Percentiles rank a stretch among this genome's conserved stretches.
phyloP scores from a whole-genome alignment of 306 rosid genomes.

The Mimosa bimucronata region DNA sequence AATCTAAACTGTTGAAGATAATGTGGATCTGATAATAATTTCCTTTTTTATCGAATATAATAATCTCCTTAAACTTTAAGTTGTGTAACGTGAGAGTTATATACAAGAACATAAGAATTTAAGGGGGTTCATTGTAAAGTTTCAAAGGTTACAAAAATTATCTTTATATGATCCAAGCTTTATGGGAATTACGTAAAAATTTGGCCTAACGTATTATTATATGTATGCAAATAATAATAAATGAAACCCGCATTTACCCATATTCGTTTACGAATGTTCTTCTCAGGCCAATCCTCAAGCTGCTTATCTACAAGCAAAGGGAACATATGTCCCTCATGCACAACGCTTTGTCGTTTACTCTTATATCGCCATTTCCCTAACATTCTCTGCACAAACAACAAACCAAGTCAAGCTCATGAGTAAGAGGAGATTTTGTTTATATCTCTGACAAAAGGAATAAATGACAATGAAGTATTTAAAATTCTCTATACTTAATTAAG shows the following conservation, averaged over 20 bases:
- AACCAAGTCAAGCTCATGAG: neutral
- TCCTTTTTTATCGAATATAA: no score
- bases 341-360: constrained; percentile 58
- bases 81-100: no score
- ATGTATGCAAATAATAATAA: no score
- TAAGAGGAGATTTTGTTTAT: neutral
- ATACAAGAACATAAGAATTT: no score
- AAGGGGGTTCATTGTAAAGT: no score
- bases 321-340: constrained; percentile 65
- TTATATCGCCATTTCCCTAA: constrained; percentile 64
- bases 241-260: constrained; percentile 54
- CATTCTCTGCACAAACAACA: constrained; percentile 39
- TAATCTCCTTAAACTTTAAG: no score
- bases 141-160: no score
- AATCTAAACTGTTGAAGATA: no score
- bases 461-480: neutral
- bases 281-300: constrained; percentile 66
- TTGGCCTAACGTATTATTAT: no score
- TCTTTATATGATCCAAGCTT: no score
- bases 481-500: neutral
- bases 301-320: constrained; percentile 55
- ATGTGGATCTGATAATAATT: no score
- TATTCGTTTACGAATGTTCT: constrained; percentile 49
- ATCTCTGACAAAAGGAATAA: neutral
- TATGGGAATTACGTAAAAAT: no score